Conservation (phyloP, 768 basidiomycete species). For the Lepiota venenata region DNA sequence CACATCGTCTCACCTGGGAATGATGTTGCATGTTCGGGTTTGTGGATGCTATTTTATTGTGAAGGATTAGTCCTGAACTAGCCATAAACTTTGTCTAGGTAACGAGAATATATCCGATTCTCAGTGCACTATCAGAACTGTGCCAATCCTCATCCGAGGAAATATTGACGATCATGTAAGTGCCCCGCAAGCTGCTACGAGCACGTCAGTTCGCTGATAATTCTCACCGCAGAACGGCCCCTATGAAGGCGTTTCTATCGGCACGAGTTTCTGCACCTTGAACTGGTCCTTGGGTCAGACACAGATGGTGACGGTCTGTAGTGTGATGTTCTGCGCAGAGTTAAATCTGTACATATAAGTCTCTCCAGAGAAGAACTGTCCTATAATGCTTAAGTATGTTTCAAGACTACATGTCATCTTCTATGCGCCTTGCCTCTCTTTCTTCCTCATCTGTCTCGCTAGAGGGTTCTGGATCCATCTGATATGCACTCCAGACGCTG, state of each 20-base stretch:
- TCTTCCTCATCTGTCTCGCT: slow-evolving; percentile 54
- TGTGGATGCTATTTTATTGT: slow-evolving; percentile 1
- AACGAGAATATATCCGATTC: slow-evolving; percentile 53
- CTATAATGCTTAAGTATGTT: not conserved
- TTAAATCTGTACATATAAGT: not conserved
- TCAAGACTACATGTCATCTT: slow-evolving; percentile 16
- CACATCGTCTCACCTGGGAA: slow-evolving; percentile 42
- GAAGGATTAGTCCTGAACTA: not conserved
- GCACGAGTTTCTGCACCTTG: slow-evolving; percentile 37
- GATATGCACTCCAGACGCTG: slow-evolving; percentile 58
- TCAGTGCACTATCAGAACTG: slow-evolving; percentile 50
- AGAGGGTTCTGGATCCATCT: slow-evolving; percentile 39
- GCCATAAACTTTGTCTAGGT: slow-evolving; percentile 18
- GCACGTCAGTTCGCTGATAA: not conserved
- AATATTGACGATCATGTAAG: slow-evolving; percentile 50
- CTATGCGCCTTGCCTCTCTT: slow-evolving; percentile 48
- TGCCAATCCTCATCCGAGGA: slow-evolving; percentile 49
- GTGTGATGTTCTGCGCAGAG: too few relatives aligned
- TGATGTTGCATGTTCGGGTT: slow-evolving; percentile 35
- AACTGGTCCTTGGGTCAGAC: too few relatives aligned
- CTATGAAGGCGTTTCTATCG: slow-evolving; percentile 51
- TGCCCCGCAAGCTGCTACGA: not conserved
- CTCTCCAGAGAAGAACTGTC: not conserved
- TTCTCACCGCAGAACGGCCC: slow-evolving; percentile 37
- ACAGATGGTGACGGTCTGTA: not conserved